phyloP scores from a whole-genome alignment of 2,329 filamentous ascomycete genomes.

The Fusarium pilosicola region DNA sequence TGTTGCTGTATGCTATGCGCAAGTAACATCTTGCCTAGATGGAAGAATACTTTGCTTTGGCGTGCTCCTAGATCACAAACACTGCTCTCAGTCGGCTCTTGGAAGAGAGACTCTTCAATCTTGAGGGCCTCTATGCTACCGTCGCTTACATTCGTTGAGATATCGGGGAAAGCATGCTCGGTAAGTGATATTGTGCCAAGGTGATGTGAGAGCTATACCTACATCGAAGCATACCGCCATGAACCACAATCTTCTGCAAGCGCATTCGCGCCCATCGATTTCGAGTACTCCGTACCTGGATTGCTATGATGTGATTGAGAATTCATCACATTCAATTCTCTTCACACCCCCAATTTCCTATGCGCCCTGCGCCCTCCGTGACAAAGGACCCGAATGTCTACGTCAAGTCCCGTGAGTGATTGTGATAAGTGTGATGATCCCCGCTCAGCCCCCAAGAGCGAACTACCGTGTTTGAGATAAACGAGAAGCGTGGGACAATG shows the following conservation, averaged over 20 bases:
- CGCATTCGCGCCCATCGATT: background rate
- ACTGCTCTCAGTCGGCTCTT: background rate
- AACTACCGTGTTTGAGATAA: background rate
- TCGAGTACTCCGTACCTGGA: too few species aligned
- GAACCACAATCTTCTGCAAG: too few species aligned
- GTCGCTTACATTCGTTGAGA: background rate
- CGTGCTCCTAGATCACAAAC: background rate
- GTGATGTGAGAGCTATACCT: too few species aligned
- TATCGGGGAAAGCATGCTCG: too few species aligned
- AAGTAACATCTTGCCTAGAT: too few species aligned
- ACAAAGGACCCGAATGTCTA: background rate
- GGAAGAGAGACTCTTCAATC: background rate
- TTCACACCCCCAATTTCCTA: background rate
- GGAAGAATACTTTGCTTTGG: background rate
- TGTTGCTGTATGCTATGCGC: accelerated
- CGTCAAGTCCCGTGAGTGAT: background rate
- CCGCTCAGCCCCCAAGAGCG: background rate
- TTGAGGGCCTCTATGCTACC: too few species aligned
- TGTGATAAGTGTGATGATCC: background rate
- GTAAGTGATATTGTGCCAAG: too few species aligned
- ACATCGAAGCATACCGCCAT: too few species aligned
- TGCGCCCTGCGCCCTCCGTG: background rate
- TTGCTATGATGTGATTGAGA: background rate
- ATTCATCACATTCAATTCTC: background rate
- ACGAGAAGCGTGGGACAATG: background rate